Percentiles rank a stretch among this genome's conserved stretches.
These are phyloP conservation scores for Trichoderma sp. DNA, from an alignment of 2,329 filamentous ascomycete species.

Conservation along the genomic window DNA sequence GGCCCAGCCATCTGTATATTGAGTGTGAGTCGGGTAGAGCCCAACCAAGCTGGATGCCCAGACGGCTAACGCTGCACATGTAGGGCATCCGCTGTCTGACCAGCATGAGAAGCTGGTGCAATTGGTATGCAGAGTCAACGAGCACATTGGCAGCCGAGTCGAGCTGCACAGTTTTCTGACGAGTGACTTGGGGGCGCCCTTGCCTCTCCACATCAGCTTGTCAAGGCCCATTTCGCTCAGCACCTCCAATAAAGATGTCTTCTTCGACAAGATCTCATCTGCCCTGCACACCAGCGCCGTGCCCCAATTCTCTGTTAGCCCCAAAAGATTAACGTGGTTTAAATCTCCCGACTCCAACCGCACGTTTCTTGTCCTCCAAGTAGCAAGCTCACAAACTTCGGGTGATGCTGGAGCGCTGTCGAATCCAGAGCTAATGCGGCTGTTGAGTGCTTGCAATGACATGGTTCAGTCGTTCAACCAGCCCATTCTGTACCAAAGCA, in stretches of 20 bases:
- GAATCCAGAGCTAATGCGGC: conserved; percentile 54
- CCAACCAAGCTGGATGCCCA: too few relatives aligned
- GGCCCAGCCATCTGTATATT: conserved; percentile 88
- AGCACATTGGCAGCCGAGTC: conserved; percentile 31
- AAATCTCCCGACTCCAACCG: conserved; percentile 59
- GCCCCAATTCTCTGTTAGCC: conserved; percentile 38
- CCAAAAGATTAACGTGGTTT: conserved; percentile 46
- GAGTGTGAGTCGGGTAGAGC: conserved; percentile 62
- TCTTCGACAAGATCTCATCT: conserved; percentile 54
- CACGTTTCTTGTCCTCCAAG: conserved; percentile 78
- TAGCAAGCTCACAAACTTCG: conserved; percentile 36
- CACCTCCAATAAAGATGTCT: conserved; percentile 68
- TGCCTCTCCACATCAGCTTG: conserved; percentile 87
- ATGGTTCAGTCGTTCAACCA: conserved; percentile 60
- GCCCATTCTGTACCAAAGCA: conserved; percentile 62
- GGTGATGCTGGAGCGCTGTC: conserved; percentile 28
- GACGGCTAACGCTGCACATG: background rate
- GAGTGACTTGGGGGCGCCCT: conserved; percentile 71
- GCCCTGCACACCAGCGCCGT: conserved; percentile 34
- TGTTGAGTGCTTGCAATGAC: conserved; percentile 67
- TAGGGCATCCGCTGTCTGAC: conserved; percentile 52
- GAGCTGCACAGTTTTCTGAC: conserved; percentile 65
- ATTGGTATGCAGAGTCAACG: conserved; percentile 40
- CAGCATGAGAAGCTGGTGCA: conserved; percentile 47
- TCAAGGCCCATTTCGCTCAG: conserved; percentile 75